Evolutionary conservation across 352 stramenopile species (phyloP), one percentile per base, ranked within the genome.

Genomic region (Phytopythium vexans): DNA sequence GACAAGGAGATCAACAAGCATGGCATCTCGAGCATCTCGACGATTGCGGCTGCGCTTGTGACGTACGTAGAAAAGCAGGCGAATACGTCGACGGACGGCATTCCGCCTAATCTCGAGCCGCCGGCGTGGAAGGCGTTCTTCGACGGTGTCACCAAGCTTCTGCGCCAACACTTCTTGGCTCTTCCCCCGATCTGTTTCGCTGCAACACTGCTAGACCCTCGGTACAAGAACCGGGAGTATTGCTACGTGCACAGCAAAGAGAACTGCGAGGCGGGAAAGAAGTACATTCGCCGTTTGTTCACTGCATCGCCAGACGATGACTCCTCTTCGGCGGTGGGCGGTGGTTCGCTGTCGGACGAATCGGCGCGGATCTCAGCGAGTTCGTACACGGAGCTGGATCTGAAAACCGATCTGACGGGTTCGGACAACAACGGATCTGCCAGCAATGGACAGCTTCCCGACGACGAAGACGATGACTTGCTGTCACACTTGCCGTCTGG

Each of bases 221-320:
- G 82, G 5, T 92, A 92, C 67, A 92, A 92, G 56, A 77, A 89
- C 46, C 81, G 77, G 33, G 80, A 88, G 45, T 89, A 83, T 50
- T 92, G 82, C 57, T 92, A 89, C 62, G 41, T 89, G 41, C 70
- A 65, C 4, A 62, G 68, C 8, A 81, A 78, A 53, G 37, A 67
- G n/a, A 77, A 88, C 39, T 80, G 69, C 21, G 70, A 77, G 5
- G 46, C 74, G 31, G 82, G 76, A 8, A 82, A 86, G 49, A 58
- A 66, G 36, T 86, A 77, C 49, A 52, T 92, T 3, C 75, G 76
- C 38, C 74, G 64, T 3, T 52, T 89, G 43, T 79, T 89, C 37
- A 76, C 74, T n/a, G 50, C 49, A 52, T 66, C 48, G 46, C 52
- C 49, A 8, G 66, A 85, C 44, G 63, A 68, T 33, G 47, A 59